These are phyloP conservation scores for Trypanosoma caninum DNA, from an alignment of 208 protist genomes.

Conservation along the genomic window DNA sequence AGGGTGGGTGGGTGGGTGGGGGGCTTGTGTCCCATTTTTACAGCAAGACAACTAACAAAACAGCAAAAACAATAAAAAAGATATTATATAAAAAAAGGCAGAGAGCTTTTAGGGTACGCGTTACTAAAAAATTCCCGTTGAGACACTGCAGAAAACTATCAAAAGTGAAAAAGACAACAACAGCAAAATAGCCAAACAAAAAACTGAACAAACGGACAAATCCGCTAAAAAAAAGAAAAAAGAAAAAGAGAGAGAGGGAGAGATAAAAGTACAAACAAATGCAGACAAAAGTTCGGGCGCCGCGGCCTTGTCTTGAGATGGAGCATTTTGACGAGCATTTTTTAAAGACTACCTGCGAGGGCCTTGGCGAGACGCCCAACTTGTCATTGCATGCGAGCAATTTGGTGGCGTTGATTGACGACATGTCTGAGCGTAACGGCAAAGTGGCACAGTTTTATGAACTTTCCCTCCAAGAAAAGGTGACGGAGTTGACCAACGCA, in stretches of 20 bases:
- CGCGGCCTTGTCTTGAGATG: slow-evolving; percentile 6
- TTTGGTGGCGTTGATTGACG: not conserved
- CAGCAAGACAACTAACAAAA: no score
- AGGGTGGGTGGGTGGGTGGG: no score
- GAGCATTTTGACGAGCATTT: slow-evolving; percentile 2
- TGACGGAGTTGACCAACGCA: slow-evolving; percentile 19
- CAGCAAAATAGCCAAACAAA: no score
- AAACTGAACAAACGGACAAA: no score
- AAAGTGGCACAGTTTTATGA: slow-evolving; percentile 5
- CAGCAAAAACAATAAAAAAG: no score
- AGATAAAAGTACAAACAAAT: not conserved
- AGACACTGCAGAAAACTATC: no score
- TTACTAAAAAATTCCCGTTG: no score
- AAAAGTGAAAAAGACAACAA: no score
- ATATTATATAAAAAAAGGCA: no score
- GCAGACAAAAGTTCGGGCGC: not conserved
- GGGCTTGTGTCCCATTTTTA: no score
- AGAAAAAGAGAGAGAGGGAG: not conserved
- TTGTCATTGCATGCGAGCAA: not conserved
- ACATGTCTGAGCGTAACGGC: not conserved
- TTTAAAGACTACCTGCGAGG: not conserved
- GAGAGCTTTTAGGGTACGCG: no score
- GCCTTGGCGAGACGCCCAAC: not conserved
- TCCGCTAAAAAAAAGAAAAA: no score
- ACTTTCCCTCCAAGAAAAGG: not conserved